Evolutionary conservation across 2,329 filamentous ascomycete genomes (phyloP), one percentile per base, ranked within the genome.

Genomic region (Clarireedia paspali): DNA sequence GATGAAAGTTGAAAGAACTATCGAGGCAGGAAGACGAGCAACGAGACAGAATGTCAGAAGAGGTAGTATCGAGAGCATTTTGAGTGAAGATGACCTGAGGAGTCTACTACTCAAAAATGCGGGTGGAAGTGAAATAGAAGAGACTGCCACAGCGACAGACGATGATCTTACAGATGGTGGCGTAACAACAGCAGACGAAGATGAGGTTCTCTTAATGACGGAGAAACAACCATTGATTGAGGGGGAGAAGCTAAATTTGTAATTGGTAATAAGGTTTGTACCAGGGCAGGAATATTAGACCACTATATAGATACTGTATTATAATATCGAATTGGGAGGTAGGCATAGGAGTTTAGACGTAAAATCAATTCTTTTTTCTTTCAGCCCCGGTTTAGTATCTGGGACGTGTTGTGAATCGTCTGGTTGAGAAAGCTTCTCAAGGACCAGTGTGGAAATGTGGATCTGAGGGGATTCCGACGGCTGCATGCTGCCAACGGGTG

Each of bases 1-100:
- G 50, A 81, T 96, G 62, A 89, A 89, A 65, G 77, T 96, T 7
- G 94, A 99, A 73, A 78, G 85, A 50, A 68, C 82, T 49, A 77
- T 87, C n/a, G 82, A 86, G 65, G 70, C 73, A 59, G 84, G 82
- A 1, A 71, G 83, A 17, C 70, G 73, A 50, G 77, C 80, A 66
- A 82, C 80, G 38, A 70, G 80, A 56, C 70, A 74, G 2, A 73
- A 73, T 61, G 67, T 73, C 12, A 67, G 79, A 53, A 68, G 77
- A 55, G 77, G 77, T 4, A 81, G 78, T 55, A 75, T 83, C 40
- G 80, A 84, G 66, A 81, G 77, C 39, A 81, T 85, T 6, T 67
- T 84, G 40, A 83, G 80, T 59, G 80, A 83, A 61, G 82, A 84
- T 52, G 81, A 85, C 59, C 64, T 85, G 53, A 71, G 72, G 60